These are phyloP conservation scores for Aspergillus viridinutans DNA, from an alignment of 2,329 filamentous ascomycete species.

Conservation along the genomic window DNA sequence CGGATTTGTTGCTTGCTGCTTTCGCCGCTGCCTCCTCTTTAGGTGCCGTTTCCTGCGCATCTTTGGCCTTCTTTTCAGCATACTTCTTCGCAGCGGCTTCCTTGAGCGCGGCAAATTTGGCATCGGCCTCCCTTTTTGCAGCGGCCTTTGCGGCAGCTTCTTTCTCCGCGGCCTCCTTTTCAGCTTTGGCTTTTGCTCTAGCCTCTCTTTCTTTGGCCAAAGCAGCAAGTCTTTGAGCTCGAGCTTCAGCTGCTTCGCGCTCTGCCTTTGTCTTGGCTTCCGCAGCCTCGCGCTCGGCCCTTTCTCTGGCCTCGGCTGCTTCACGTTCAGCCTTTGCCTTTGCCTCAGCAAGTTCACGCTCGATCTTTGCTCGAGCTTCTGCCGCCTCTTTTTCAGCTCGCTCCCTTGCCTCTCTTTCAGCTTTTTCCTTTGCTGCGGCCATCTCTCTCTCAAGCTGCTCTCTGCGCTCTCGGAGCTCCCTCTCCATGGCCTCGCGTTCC, in stretches of 20 bases:
- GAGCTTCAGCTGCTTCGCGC: conserved; percentile 25
- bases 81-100: conserved; percentile 38
- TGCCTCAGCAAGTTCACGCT: conserved; percentile 9
- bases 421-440: conserved; percentile 26
- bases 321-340: conserved; percentile 14
- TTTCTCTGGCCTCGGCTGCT: conserved; percentile 18
- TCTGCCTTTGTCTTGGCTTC: conserved; percentile 31
- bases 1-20: conserved; percentile 28
- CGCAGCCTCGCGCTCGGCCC: conserved; percentile 33
- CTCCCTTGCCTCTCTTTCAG: conserved; percentile 17
- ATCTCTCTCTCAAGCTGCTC: conserved; percentile 38
- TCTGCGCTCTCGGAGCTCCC: conserved; percentile 35
- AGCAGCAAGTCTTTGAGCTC: not conserved
- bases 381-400: conserved; percentile 21
- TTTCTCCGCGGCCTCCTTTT: conserved; percentile 58
- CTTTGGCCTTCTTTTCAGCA: conserved; percentile 35
- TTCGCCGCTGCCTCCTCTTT: conserved; percentile 36
- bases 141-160: conserved; percentile 49
- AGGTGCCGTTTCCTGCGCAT: conserved; percentile 26
- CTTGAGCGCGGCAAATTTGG: conserved; percentile 36
- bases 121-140: conserved; percentile 36
- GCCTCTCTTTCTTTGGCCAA: not conserved
- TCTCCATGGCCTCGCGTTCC: conserved; percentile 40
- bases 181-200: conserved; percentile 25
- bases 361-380: conserved; percentile 20